Conservation (phyloP, 2,329 filamentous ascomycete genomes). For the Hypoxylon sp. region DNA sequence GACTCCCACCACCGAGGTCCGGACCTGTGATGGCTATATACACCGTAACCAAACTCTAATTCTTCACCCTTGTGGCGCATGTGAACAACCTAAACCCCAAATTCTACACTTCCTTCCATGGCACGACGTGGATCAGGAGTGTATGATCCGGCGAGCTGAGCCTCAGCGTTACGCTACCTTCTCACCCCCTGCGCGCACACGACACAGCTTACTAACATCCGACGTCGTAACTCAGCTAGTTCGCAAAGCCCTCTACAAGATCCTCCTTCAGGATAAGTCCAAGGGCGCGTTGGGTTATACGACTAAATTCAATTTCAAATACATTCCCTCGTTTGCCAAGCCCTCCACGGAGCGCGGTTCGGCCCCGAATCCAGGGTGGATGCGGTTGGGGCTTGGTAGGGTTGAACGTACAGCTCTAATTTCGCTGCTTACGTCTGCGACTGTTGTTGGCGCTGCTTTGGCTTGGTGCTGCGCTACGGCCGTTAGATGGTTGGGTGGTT, state of each 20-base stretch:
- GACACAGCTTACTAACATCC: not conserved
- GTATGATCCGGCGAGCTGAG: constrained; percentile 26
- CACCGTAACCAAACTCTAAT: not conserved
- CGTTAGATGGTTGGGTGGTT: constrained; percentile 11
- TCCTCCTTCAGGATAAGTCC: constrained; percentile 74
- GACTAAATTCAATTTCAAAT: constrained; percentile 79
- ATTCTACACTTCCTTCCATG: constrained; percentile 7
- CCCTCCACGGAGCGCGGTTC: constrained; percentile 55
- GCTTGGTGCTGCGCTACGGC: constrained; percentile 38
- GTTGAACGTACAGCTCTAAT: constrained; percentile 52
- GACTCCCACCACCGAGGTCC: constrained; percentile 20
- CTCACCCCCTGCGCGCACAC: not conserved
- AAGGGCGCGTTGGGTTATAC: constrained; percentile 72
- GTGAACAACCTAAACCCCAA: constrained; percentile 4
- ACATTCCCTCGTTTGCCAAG: constrained; percentile 66
- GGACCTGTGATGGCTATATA: not conserved
- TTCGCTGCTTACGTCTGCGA: constrained; percentile 42
- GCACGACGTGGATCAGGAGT: not conserved
- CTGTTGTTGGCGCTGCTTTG: constrained; percentile 28
- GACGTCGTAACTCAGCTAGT: constrained; percentile 47
- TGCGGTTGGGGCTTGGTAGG: constrained; percentile 52
- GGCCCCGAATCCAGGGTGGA: constrained; percentile 50
- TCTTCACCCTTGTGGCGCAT: not conserved
- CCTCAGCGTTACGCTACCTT: constrained; percentile 1
- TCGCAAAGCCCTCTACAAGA: constrained; percentile 71